Base-by-base conservation (phyloP, 2,329 filamentous ascomycete species). In the Macrophomina tecta region DNA sequence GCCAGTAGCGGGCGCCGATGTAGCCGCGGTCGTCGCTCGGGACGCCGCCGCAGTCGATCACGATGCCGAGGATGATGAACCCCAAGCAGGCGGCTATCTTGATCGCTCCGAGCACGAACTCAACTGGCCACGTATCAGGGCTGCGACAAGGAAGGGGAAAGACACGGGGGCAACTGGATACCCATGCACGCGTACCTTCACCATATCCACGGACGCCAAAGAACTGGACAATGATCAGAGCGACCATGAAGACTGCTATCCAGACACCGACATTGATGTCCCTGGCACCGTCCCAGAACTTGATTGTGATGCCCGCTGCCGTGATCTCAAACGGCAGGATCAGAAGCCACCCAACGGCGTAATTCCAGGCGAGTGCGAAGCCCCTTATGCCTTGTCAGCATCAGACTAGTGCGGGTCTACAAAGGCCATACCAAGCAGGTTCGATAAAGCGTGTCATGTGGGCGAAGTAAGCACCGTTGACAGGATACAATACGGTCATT, bases 311-410 rank as follows among this genome's bases (percentile, higher is more conserved):
- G 68, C 74, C 74, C 51, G 78, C 78, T 53, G 78, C 78, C 52
- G 73, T 73, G n/a, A 80, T 69, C 71, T 80, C 77, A 55, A 60
- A 60, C 3, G 78, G 78, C 28, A 80, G 68, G 68, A 80, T 53
- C 73, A 93, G 85, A 2, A 97, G 85, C 93, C 93, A 97, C 79
- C 96, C 91, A 71, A 97, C 77, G 3, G 91, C 92, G 77, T 97
- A 91, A 85, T 96, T 96, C 93, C 93, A 97, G 14, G 93, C 93
- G 91, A 97, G 96, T 52, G 93, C 92, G 75, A 97, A 97, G 0
- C 93, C 93, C 79, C 82, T 58, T 48, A n/a, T 30, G 1, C 16
- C 8, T 23, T 71, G 46, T 42, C 23, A 18, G 52, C 32, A 14
- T 2, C 23, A 23, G 23, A 1, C 23, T 2, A 3, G 23, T 23